These are phyloP conservation scores for Aspergillus hortae DNA, from an alignment of 2,329 filamentous ascomycete genomes.

Conservation along the genomic window DNA sequence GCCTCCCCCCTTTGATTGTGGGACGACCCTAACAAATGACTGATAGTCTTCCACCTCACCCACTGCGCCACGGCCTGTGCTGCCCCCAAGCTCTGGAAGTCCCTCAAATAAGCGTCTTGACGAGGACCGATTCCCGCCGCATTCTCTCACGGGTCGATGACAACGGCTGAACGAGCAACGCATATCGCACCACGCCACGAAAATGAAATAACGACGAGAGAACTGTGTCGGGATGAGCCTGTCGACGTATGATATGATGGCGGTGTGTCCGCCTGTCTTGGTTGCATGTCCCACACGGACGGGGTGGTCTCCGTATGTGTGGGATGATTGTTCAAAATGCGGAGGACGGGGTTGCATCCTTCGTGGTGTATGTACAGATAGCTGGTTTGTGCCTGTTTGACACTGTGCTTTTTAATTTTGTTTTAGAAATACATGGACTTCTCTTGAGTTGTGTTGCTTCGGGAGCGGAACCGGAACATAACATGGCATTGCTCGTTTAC, in stretches of 20 bases:
- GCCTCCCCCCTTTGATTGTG: background rate
- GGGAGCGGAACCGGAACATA: background rate
- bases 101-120: conserved; percentile 71
- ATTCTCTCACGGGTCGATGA: conserved; percentile 16
- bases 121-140: conserved; percentile 11
- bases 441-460: conserved; percentile 19
- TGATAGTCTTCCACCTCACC: conserved; percentile 93
- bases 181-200: conserved; percentile 4
- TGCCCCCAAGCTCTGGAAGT: conserved; percentile 89
- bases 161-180: conserved; percentile 4
- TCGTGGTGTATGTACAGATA: conserved; percentile 41
- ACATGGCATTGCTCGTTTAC: background rate
- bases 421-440: conserved; percentile 29
- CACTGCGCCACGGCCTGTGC: conserved; percentile 93
- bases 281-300: background rate
- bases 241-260: background rate
- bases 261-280: background rate
- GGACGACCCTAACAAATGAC: background rate
- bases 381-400: conserved; percentile 36
- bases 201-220: conserved; percentile 8
- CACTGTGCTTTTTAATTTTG: conserved; percentile 32
- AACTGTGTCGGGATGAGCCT: conserved; percentile 5
- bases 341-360: conserved; percentile 20
- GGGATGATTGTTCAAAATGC: conserved; percentile 5
- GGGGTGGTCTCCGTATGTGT: conserved; percentile 11